phyloP scores from a whole-genome alignment of 345 rosid genomes.

The Noccaea bulbosa region DNA sequence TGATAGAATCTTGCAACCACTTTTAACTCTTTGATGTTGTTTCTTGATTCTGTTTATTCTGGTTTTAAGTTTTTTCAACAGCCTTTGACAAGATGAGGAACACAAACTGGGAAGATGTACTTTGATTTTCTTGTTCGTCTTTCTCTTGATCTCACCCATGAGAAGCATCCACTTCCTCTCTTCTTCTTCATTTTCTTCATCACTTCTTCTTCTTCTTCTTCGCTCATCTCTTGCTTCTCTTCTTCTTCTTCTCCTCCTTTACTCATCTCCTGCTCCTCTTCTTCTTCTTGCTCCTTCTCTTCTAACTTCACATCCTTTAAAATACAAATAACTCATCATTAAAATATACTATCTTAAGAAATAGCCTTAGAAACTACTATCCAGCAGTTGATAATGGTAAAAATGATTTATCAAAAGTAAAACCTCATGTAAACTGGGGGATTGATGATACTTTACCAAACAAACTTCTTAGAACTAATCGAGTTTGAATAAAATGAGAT shows the following conservation, averaged over 20 bases:
- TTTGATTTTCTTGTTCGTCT: slow-evolving; percentile 52
- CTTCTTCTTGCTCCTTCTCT: slow-evolving; percentile 35
- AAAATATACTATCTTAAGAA: neutral
- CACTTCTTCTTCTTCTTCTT: slow-evolving; percentile 24
- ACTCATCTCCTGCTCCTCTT: slow-evolving; percentile 19
- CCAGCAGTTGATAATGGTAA: neutral
- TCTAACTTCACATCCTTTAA: slow-evolving; percentile 49
- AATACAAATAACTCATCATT: neutral
- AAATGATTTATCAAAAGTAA: neutral
- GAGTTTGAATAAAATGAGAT: neutral
- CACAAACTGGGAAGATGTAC: slow-evolving; percentile 48
- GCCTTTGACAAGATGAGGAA: slow-evolving; percentile 46
- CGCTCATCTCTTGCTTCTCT: slow-evolving; percentile 13
- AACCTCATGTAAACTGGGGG: slow-evolving; percentile 4
- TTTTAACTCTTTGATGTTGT: neutral
- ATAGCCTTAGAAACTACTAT: neutral
- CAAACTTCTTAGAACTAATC: neutral
- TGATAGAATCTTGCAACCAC: slow-evolving; percentile 26
- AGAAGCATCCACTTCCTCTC: slow-evolving; percentile 64
- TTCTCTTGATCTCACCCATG: slow-evolving; percentile 67
- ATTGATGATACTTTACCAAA: neutral
- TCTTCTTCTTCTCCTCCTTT: slow-evolving; percentile 32
- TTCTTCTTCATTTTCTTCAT: slow-evolving; percentile 21
- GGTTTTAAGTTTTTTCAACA: slow-evolving; percentile 33
- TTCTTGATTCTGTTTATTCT: slow-evolving; percentile 5